Evolutionary conservation across 1,284 basidiomycete species (phyloP).

Genomic region (Puccinia triticina): DNA sequence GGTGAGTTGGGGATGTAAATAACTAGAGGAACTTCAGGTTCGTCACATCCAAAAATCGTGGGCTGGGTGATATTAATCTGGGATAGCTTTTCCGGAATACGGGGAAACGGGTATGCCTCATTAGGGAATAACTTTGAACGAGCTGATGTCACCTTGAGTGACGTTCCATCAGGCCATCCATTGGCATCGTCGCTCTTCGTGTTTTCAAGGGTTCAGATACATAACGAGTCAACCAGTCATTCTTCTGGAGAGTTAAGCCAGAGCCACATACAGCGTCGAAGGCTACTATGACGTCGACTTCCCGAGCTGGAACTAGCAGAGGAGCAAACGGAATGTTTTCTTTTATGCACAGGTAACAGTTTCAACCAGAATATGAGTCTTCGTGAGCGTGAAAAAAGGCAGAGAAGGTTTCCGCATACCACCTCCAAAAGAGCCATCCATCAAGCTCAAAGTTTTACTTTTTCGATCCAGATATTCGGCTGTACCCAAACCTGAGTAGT

Average conservation of each 20-base stretch:
- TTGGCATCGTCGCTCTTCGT: neutral
- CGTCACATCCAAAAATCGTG: constrained; percentile 28
- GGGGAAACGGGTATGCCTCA: constrained; percentile 19
- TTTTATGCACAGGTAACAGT: neutral
- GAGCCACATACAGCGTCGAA: constrained; percentile 20
- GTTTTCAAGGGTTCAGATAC: neutral
- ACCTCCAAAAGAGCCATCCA: constrained; percentile 40
- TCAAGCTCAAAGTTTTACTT: neutral
- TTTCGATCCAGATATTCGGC: constrained; percentile 21
- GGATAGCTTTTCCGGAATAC: neutral
- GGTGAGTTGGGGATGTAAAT: constrained; percentile 27
- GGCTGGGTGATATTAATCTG: constrained; percentile 2
- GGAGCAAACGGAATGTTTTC: constrained; percentile 28
- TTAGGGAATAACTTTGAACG: neutral
- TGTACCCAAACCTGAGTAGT: constrained; percentile 16
- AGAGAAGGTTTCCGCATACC: neutral
- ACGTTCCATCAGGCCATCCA: constrained; percentile 16
- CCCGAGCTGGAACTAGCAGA: constrained; percentile 19
- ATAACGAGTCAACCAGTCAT: neutral
- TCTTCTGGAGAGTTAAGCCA: neutral
- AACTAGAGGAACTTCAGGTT: constrained; percentile 6
- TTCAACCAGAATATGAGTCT: neutral
- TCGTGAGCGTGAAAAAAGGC: neutral
- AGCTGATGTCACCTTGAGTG: neutral
- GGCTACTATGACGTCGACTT: constrained; percentile 32